Percentiles rank a stretch among this genome's conserved stretches.
phyloP scores from a whole-genome alignment of 768 basidiomycete genomes.

The Cystobasidiopsis lactophilus region DNA sequence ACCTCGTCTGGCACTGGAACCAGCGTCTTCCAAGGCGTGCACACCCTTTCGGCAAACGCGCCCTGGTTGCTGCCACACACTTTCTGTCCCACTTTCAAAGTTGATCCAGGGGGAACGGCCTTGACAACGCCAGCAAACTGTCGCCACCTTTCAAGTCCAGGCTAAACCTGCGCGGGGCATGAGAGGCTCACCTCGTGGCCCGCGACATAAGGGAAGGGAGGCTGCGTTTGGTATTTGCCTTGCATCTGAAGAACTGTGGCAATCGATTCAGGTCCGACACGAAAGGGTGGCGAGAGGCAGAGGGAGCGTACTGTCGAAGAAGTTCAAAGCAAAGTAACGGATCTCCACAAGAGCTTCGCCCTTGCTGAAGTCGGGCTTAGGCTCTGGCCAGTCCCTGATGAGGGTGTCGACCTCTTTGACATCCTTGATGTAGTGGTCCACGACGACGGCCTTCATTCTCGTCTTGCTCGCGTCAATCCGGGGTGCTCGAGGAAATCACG shows the following conservation, averaged over 20 bases:
- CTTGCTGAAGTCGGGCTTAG: not conserved
- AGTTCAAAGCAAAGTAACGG: not conserved
- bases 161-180: too few relatives aligned
- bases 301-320: not conserved
- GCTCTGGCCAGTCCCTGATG: not conserved
- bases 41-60: too few relatives aligned
- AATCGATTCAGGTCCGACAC: too few relatives aligned
- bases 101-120: too few relatives aligned
- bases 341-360: not conserved
- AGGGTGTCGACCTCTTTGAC: not conserved
- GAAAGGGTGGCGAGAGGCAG: too few relatives aligned
- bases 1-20: too few relatives aligned
- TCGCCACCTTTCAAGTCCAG: too few relatives aligned
- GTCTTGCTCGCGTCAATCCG: not conserved
- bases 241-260: not conserved
- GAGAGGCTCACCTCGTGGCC: not conserved
- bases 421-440: not conserved
- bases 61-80: too few relatives aligned
- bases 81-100: too few relatives aligned
- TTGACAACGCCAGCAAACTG: too few relatives aligned
- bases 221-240: slow-evolving; percentile 2
- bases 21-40: too few relatives aligned
- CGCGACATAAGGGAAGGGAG: not conserved
- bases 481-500: too few relatives aligned
- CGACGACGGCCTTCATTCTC: not conserved